phyloP scores from a whole-genome alignment of 2,329 filamentous ascomycete species.

The Hypocrella siamensis region DNA sequence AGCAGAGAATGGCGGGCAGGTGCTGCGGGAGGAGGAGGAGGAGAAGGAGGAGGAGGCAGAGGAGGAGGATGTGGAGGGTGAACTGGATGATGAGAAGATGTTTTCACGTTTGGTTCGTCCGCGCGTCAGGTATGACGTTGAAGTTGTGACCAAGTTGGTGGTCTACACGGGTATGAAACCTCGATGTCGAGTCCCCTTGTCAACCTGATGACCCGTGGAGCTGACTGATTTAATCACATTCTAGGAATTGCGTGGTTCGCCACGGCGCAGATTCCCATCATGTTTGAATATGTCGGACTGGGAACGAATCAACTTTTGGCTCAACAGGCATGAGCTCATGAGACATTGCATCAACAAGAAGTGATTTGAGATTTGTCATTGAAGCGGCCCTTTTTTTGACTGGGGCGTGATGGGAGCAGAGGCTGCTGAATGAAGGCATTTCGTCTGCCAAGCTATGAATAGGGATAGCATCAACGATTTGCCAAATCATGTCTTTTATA shows the following conservation, averaged over 20 bases:
- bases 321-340: slow-evolving; percentile 4
- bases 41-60: background rate
- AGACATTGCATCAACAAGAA: too few species aligned
- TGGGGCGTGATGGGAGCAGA: too few species aligned
- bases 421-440: too few species aligned
- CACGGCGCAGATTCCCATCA: slow-evolving; percentile 55
- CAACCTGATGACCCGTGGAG: background rate
- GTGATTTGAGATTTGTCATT: too few species aligned
- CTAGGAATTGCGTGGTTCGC: slow-evolving; percentile 71
- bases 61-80: slow-evolving; percentile 20
- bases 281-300: slow-evolving; percentile 48
- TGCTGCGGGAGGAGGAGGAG: background rate
- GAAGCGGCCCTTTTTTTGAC: too few species aligned
- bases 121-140: slow-evolving; percentile 90
- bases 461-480: too few species aligned
- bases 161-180: slow-evolving; percentile 63
- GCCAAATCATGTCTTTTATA: too few species aligned
- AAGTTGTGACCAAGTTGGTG: slow-evolving; percentile 91
- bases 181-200: background rate
- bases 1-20: slow-evolving; percentile 1
- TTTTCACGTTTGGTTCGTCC: slow-evolving; percentile 75
- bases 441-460: too few species aligned
- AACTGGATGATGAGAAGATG: slow-evolving; percentile 57
- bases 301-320: slow-evolving; percentile 24
- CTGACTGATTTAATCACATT: too few species aligned